phyloP scores from a whole-genome alignment of 129 eudicot species.

The Ambrosia trifida region DNA sequence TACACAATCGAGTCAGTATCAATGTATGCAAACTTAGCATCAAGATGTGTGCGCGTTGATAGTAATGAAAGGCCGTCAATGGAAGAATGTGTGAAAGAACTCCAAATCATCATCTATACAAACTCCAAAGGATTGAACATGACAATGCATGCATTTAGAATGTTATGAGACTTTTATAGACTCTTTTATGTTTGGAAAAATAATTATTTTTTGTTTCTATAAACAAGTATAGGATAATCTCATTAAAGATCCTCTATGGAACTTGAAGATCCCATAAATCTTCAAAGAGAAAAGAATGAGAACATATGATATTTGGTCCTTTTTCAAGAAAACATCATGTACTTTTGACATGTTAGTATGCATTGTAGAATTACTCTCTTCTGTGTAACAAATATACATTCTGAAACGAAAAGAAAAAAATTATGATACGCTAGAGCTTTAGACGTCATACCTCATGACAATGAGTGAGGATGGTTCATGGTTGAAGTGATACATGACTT shows the following conservation, averaged over 20 bases:
- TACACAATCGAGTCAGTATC: conserved; percentile 85
- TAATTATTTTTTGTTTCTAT: conserved; percentile 20
- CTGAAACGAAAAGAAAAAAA: conserved; percentile 16
- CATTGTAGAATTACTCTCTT: conserved; percentile 11
- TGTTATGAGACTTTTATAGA: conserved; percentile 50
- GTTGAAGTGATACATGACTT: conserved; percentile 7
- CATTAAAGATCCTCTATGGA: conserved; percentile 19
- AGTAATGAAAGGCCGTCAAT: conserved; percentile 92
- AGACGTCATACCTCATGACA: conserved; percentile 30
- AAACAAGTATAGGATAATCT: conserved; percentile 27
- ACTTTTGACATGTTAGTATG: conserved; percentile 32
- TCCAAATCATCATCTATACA: conserved; percentile 63
- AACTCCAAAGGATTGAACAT: conserved; percentile 83
- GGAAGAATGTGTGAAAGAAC: conserved; percentile 89
- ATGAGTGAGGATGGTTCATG: conserved; percentile 10
- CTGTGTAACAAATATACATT: conserved; percentile 31
- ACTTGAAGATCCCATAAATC: conserved; percentile 19
- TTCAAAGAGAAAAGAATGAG: conserved; percentile 13
- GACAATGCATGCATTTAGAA: conserved; percentile 78
- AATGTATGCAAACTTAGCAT: conserved; percentile 90
- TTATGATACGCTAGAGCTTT: conserved; percentile 31
- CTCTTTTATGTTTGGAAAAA: conserved; percentile 17
- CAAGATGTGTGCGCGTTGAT: conserved; percentile 83
- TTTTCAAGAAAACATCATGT: conserved; percentile 21
- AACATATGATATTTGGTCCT: not conserved